Evolutionary conservation across 1,284 basidiomycete genomes (phyloP), one percentile per base, ranked within the genome.

Genomic region (Gymnopus androsaceus): DNA sequence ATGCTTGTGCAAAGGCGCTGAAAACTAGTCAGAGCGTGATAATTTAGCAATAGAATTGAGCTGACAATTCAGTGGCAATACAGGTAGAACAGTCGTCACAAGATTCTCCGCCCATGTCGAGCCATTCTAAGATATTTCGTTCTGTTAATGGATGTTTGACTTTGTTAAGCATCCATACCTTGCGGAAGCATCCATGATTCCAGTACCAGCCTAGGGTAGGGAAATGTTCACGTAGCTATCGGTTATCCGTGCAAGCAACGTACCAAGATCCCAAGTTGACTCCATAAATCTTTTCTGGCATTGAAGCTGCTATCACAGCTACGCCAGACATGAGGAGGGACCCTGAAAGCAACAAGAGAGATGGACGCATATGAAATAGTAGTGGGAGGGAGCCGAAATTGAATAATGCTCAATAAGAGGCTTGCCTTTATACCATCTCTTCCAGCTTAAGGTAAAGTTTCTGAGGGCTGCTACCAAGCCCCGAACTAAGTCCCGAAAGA

Each of bases 101-200:
- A 6, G 61, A 60, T 62, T 87, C 59, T 3, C 87, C 86, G 25
- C 87, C 87, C 86, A 89, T 88, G 4, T 70, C 69, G 1, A 73
- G 53, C 87, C 87, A 89, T 74, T 83, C 85, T 80, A 61, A 33
- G 4, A 31, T 9, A 31, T 12, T 11, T 25, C n/a, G n/a, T n/a
- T n/a, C n/a, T 31, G 1, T 3, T 6, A 6, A 30, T 37, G 23
- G 47, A 7, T 7, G n/a, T 14, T 14, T 42, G 14, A 15, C n/a
- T 42, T 7, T 25, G 41, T 25, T 14, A 27, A 21, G 23, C 27
- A 5, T 33, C 37, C 59, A 15, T 58, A 82, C 82, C 82, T 63
- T 72, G 69, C 2, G 85, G 85, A n/a, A 86, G 70, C 85, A 88
- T 87, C 85, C 85, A 88, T 28, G 84, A 71, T 63, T 88, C 85